Base-by-base conservation (phyloP, 768 basidiomycete species). In the Boletus tomentosulus region DNA sequence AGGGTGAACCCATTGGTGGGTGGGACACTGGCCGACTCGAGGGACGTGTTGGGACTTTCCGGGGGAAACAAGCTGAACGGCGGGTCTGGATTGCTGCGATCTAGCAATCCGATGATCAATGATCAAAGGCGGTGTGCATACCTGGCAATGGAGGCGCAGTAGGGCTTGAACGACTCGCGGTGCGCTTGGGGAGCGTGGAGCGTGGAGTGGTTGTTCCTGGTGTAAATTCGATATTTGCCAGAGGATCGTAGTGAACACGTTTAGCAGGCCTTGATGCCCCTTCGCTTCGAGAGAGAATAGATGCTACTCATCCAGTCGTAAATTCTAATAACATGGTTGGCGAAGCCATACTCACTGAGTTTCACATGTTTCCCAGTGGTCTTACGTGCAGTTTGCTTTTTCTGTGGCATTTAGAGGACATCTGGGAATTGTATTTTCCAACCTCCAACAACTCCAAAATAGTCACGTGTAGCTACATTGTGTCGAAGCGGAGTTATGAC, bases 311-410 rank as follows among this genome's bases (percentile, higher is more conserved):
- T 11, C 10, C 31, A 33, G 31, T 33, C 11, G 31, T 33, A 11
- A n/a, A 46, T 11, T 34, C 11, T 6, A 27, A n/a, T 37, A 8
- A 12, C 24, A 12, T 25, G 25, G 15, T 13, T 4, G 19, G 45
- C 22, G 9, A 33, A 24, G 38, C 34, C 12, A 30, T 22, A 47
- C 62, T 55, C 43, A 64, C 59, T 16, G 3, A 58, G n/a, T 5
- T 0, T 13, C 2, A 25, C 1, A 38, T 63, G 63, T 0, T 10
- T 51, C 4, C 62, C 63, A 0, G 60, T 65, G 0, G 57, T 60
- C 37, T 64, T 64, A 27, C 58, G 60, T 1, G 63, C 63, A 3
- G 64, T 64, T 16, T 63, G 55, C 54, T 50, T 66, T 19, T 1
- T 50, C 25, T 24, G 41, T 13, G n/a, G n/a, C n/a, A n/a, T n/a